These are phyloP conservation scores for Cochliopodium minus DNA, from an alignment of 208 protist species.

Conservation along the genomic window DNA sequence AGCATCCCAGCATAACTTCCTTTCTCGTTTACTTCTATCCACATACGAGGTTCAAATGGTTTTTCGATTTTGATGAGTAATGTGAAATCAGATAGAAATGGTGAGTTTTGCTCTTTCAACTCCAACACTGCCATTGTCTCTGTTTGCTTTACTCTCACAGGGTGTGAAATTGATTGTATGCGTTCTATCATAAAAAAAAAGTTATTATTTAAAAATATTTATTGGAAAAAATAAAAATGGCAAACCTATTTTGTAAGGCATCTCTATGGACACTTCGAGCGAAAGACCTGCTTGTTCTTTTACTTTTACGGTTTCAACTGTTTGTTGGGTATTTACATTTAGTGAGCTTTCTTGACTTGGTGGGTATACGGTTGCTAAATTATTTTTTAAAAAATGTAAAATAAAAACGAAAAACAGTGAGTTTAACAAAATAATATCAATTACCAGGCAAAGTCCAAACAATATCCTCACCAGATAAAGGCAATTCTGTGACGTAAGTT, in stretches of 20 bases:
- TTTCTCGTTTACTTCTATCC: constrained; percentile 10
- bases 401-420: constrained; percentile 14
- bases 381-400: neutral
- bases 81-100: constrained; percentile 8
- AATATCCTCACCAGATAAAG: constrained; percentile 1
- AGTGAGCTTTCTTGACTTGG: constrained; percentile 7
- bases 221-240: constrained; percentile 4
- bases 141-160: constrained; percentile 16
- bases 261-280: no score
- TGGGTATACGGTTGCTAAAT: neutral
- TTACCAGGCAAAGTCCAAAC: constrained; percentile 14
- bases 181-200: constrained; percentile 10
- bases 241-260: no score
- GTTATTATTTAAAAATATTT: constrained; percentile 15
- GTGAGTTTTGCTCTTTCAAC: neutral
- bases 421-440: constrained; percentile 12
- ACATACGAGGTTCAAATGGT: constrained; percentile 16
- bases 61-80: constrained; percentile 8
- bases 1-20: constrained; percentile 11
- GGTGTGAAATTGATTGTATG: neutral
- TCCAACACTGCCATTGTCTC: neutral
- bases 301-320: neutral
- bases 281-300: no score
- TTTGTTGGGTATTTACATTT: neutral
- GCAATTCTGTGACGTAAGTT: constrained; percentile 20